Conservation (phyloP, 1,139 yeast species). For the Magnusiomyces magnusii region DNA sequence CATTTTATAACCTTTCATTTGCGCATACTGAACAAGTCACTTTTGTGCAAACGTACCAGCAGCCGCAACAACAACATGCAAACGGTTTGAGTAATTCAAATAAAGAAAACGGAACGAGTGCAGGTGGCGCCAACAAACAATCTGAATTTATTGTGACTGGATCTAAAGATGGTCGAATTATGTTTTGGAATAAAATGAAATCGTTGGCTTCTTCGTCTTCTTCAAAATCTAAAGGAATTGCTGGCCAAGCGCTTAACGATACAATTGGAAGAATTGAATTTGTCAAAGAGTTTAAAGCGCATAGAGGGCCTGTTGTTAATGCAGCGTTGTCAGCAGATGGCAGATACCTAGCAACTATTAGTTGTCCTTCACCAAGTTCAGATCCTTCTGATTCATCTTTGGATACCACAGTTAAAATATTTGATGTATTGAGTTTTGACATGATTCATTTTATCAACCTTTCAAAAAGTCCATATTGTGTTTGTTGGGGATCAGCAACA, state of each 20-base stretch:
- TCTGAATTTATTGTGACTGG: conserved; percentile 33
- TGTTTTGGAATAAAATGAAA: conserved; percentile 36
- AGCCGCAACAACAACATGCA: conserved; percentile 4
- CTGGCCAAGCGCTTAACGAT: conserved; percentile 7
- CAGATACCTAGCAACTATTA: conserved; percentile 28
- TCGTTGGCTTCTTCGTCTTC: conserved; percentile 4
- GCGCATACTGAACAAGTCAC: conserved; percentile 28
- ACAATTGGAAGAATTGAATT: conserved; percentile 31
- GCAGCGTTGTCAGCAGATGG: conserved; percentile 27
- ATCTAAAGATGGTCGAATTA: conserved; percentile 38
- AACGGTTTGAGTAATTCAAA: background rate
- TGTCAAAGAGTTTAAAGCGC: conserved; percentile 37
- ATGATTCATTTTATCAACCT: conserved; percentile 37
- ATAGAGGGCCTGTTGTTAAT: conserved; percentile 26
- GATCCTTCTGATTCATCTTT: background rate
- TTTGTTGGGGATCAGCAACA: conserved; percentile 20
- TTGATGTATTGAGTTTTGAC: conserved; percentile 38
- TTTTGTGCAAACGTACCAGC: conserved; percentile 18
- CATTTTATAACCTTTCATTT: conserved; percentile 28
- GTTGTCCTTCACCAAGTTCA: background rate
- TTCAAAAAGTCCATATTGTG: conserved; percentile 19
- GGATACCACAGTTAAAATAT: conserved; percentile 34
- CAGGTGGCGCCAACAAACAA: conserved; percentile 5
- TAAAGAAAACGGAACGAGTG: background rate
- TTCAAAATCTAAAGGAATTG: conserved; percentile 5